phyloP scores from a whole-genome alignment of 2,329 filamentous ascomycete genomes.

The Penicillium brasilianum region DNA sequence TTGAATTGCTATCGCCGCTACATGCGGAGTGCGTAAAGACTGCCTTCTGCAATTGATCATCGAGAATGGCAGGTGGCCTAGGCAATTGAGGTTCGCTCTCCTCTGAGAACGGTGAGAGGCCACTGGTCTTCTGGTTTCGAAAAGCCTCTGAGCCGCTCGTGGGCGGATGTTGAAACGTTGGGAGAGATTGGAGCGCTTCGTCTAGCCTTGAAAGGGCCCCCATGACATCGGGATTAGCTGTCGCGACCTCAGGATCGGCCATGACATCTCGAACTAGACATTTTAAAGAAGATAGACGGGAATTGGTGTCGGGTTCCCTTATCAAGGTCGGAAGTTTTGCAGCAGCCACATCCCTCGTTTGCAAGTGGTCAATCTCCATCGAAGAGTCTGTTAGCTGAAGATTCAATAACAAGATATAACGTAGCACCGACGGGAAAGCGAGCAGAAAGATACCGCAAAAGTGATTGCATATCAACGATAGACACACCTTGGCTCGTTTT shows the following conservation, averaged over 20 bases:
- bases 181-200: constrained; percentile 23
- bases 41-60: constrained; percentile 64
- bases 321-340: neutral
- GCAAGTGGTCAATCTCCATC: neutral
- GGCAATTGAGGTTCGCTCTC: constrained; percentile 21
- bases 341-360: neutral
- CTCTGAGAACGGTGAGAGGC: neutral
- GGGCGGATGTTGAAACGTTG: neutral
- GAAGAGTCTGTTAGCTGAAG: constrained; percentile 7
- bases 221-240: constrained; percentile 25
- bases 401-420: neutral
- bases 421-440: neutral
- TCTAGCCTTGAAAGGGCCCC: constrained; percentile 29
- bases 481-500: constrained; percentile 30
- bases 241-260: constrained; percentile 20
- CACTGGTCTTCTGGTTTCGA: constrained; percentile 4
- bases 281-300: constrained; percentile 28
- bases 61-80: constrained; percentile 62
- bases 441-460: neutral
- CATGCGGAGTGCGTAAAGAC: constrained; percentile 70
- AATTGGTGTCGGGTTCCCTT: constrained; percentile 13
- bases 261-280: constrained; percentile 31
- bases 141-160: neutral
- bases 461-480: neutral
- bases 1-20: constrained; percentile 36